phyloP scores from a whole-genome alignment of 495 filamentous ascomycete species.

The Penicillium paxilli region DNA sequence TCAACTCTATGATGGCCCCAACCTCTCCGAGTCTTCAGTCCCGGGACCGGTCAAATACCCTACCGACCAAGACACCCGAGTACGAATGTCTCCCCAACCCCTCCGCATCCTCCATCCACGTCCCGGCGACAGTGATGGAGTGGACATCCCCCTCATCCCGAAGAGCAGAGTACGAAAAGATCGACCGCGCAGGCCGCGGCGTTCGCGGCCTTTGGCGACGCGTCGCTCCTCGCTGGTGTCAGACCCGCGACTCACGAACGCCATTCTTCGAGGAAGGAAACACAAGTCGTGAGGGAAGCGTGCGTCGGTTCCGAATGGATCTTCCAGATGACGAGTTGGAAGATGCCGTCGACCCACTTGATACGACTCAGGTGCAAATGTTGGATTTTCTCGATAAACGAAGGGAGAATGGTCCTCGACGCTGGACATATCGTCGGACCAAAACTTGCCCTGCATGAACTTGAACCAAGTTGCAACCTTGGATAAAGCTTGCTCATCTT shows the following conservation, averaged over 20 bases:
- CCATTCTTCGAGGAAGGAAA: slow-evolving; percentile 47
- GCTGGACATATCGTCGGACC: slow-evolving; percentile 20
- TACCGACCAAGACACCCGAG: slow-evolving; percentile 2
- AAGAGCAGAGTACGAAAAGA: slow-evolving; percentile 48
- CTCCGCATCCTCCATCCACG: slow-evolving; percentile 27
- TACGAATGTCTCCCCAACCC: slow-evolving; percentile 10
- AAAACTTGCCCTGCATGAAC: slow-evolving; percentile 10
- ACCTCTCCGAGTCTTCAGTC: slow-evolving; percentile 8
- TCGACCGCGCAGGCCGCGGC: slow-evolving; percentile 48
- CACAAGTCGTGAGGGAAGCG: slow-evolving; percentile 44
- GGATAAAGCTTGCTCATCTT: not conserved
- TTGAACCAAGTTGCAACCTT: too few species aligned
- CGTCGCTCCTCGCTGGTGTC: slow-evolving; percentile 45
- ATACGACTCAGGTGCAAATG: slow-evolving; percentile 5
- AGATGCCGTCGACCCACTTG: not conserved
- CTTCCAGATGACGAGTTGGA: slow-evolving; percentile 34
- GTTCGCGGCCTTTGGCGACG: slow-evolving; percentile 46
- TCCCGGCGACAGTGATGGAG: slow-evolving; percentile 48
- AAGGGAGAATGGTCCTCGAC: slow-evolving; percentile 4
- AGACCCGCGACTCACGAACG: slow-evolving; percentile 25
- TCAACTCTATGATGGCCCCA: slow-evolving; percentile 5
- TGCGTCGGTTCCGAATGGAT: slow-evolving; percentile 52
- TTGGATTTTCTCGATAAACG: slow-evolving; percentile 5
- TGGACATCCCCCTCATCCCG: slow-evolving; percentile 51
- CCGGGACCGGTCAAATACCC: slow-evolving; percentile 23